Conservation (phyloP, 441 rosid genomes). For the Macaranga tanarius region DNA sequence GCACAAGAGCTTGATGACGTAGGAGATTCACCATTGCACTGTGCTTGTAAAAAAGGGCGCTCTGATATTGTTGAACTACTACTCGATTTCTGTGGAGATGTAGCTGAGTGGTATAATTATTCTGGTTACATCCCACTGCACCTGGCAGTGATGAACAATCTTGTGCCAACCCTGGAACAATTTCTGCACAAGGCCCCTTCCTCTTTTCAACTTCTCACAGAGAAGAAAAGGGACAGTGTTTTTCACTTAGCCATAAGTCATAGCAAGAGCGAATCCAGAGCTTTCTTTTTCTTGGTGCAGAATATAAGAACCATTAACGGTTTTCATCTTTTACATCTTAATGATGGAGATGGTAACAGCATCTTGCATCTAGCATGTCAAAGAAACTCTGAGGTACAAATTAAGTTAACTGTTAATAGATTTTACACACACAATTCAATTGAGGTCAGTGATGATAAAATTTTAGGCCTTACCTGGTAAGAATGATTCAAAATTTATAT, state of each 20-base stretch:
- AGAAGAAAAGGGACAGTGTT: too few relatives aligned
- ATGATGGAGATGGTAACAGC: constrained; percentile 35
- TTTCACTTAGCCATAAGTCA: constrained; percentile 29
- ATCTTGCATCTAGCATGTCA: constrained; percentile 29
- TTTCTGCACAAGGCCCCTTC: too few relatives aligned
- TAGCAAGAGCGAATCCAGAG: not conserved
- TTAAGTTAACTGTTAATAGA: not conserved
- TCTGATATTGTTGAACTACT: constrained; percentile 24
- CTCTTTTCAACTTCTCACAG: too few relatives aligned
- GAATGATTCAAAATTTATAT: too few relatives aligned
- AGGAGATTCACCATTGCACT: constrained; percentile 29
- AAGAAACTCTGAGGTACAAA: constrained; percentile 24
- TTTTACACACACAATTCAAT: too few relatives aligned
- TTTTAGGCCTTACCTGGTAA: too few relatives aligned
- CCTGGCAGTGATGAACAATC: constrained; percentile 28
- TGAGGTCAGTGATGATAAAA: too few relatives aligned
- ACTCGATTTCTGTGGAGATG: not conserved
- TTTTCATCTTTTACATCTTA: constrained; percentile 18
- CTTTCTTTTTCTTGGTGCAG: constrained; percentile 15
- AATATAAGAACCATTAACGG: constrained; percentile 8
- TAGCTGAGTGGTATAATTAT: constrained; percentile 16
- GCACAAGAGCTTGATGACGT: constrained; percentile 23
- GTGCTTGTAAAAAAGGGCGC: constrained; percentile 24
- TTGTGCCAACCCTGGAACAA: too few relatives aligned
- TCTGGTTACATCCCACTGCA: constrained; percentile 34